Base-by-base conservation (phyloP, 495 filamentous ascomycete species). In the Thozetella sp. region DNA sequence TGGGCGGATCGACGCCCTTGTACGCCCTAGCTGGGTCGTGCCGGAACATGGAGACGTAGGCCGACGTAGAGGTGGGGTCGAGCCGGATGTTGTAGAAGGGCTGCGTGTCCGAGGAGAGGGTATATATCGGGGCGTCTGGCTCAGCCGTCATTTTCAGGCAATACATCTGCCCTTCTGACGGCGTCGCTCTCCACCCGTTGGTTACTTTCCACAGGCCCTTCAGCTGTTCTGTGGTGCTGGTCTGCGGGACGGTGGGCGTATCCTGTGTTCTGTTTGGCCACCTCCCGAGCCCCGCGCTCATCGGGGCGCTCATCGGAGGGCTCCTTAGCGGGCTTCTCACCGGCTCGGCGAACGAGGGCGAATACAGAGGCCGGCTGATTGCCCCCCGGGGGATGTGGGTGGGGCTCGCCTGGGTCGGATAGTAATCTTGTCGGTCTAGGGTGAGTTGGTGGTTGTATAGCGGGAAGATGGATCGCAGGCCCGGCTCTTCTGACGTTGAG, bases 391-490 rank as follows among this genome's bases (percentile, higher is more conserved):
- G 83, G 59, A 88, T 80, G 64, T 85, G 72, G 23, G 80, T 77
- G 17, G 83, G 78, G 40, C 68, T 80, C 57, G 73, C 62, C 69
- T 82, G 82, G 2, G 83, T 86, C 12, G 88, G 88, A 56, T 81
- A 86, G 66, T 93, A 92, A 40, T 80, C 76, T 67, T 95, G 91
- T 56, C 86, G 83, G 58, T 82, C 80, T 23, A 92, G 79, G 10
- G 89, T 83, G 10, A 90, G 52, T n/a, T 83, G 82, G 11, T 87
- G 86, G 69, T 96, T 86, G 66, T 92, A 93, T n/a, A 79, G 83
- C 15, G 92, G 92, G 68, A 96, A 95, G 59, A 95, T 95, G 15
- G 74, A 83, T 54, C 76, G 77, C 54, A 65, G 78, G 67, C 53
- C 70, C 68, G 43, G 23, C 53, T 25, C 22, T 24, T 15, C 22